phyloP scores from a whole-genome alignment of 2,329 filamentous ascomycete genomes.

The Colletotrichum somersetense region DNA sequence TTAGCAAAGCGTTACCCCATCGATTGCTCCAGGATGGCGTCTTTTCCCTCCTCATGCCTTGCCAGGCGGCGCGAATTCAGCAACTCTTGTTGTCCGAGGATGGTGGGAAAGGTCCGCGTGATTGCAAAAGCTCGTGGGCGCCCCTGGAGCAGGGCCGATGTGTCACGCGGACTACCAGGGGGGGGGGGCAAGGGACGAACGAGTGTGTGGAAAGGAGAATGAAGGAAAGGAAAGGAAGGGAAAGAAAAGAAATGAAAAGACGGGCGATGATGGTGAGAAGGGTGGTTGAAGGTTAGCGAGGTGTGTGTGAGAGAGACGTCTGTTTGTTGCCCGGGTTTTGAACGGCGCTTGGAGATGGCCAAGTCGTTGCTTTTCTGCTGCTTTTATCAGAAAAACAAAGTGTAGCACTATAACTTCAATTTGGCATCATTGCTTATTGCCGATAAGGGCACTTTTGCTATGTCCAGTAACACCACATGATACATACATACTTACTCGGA shows the following conservation, averaged over 20 bases:
- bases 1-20: slow-evolving; percentile 41
- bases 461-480: not conserved
- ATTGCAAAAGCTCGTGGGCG: slow-evolving; percentile 18
- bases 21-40: slow-evolving; percentile 37
- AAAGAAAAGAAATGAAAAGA: slow-evolving; percentile 1
- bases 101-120: slow-evolving; percentile 10
- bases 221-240: not conserved
- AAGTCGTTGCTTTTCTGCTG: slow-evolving; percentile 26
- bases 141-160: not conserved
- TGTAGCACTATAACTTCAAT: not conserved
- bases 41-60: not conserved
- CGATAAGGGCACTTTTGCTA: slow-evolving; percentile 15
- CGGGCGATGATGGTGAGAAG: not conserved
- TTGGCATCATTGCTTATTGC: slow-evolving; percentile 28
- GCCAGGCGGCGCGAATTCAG: slow-evolving; percentile 8
- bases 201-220: slow-evolving; percentile 8
- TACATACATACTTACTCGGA: not conserved
- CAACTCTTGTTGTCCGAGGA: not conserved
- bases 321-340: not conserved
- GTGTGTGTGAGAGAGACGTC: too few relatives aligned
- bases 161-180: slow-evolving; percentile 29
- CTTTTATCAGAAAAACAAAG: slow-evolving; percentile 31
- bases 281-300: not conserved
- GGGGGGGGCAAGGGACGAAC: not conserved
- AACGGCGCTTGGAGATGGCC: slow-evolving; percentile 1